These are phyloP conservation scores for Botrytis elliptica DNA, from an alignment of 2,329 filamentous ascomycete genomes.

Conservation along the genomic window DNA sequence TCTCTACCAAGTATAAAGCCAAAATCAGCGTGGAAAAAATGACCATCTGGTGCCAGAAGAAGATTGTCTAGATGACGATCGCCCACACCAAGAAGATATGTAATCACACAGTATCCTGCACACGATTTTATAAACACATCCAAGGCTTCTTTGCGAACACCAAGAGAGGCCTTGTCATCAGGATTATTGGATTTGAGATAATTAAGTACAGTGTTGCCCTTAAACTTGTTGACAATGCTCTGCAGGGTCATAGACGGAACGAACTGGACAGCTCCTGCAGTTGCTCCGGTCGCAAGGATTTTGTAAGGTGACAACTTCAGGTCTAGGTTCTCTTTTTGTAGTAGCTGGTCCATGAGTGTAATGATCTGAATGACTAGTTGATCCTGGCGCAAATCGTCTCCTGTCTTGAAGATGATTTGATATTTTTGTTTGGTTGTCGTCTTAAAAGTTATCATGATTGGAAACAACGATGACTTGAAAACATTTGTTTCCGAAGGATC, in stretches of 20 bases:
- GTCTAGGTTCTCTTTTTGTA: constrained; percentile 95
- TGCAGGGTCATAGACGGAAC: constrained; percentile 83
- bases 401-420: constrained; percentile 94
- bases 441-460: constrained; percentile 87
- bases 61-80: constrained; percentile 96
- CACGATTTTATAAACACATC: constrained; percentile 96
- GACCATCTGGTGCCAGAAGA: constrained; percentile 81
- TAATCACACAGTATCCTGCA: constrained; percentile 97
- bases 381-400: constrained; percentile 93
- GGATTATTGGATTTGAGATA: constrained; percentile 90
- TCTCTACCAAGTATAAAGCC: constrained; percentile 97
- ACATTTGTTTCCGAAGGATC: constrained; percentile 83
- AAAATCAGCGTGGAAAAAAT: constrained; percentile 98
- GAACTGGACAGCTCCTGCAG: constrained; percentile 89
- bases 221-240: constrained; percentile 79
- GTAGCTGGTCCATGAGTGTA: constrained; percentile 92
- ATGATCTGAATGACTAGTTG: constrained; percentile 98
- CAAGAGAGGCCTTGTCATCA: constrained; percentile 75
- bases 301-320: constrained; percentile 94
- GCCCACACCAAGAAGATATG: constrained; percentile 93
- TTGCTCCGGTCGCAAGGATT: constrained; percentile 88
- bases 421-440: constrained; percentile 76
- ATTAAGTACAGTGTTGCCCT: constrained; percentile 68
- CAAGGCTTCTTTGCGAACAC: constrained; percentile 86
- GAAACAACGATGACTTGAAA: constrained; percentile 92